These are phyloP conservation scores for Choanephora cucurbitarum DNA, from an alignment of 371 early-diverging fungal genomes.

Conservation along the genomic window DNA sequence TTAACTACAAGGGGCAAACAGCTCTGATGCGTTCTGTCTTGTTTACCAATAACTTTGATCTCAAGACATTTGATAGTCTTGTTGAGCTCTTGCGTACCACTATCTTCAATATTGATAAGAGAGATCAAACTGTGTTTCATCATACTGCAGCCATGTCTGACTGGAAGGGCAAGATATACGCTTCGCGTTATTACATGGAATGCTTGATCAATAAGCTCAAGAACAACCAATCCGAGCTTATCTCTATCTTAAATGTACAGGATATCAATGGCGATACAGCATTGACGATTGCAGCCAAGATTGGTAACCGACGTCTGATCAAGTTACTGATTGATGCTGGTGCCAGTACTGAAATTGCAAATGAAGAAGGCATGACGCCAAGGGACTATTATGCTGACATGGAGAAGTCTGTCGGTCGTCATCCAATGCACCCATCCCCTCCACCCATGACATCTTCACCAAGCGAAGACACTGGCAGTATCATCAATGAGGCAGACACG, in stretches of 20 bases:
- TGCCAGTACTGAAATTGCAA: slow-evolving; percentile 73
- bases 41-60: slow-evolving; percentile 86
- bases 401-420: slow-evolving; percentile 17
- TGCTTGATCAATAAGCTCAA: slow-evolving; percentile 72
- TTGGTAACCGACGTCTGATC: slow-evolving; percentile 71
- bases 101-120: slow-evolving; percentile 77
- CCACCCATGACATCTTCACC: slow-evolving; percentile 2
- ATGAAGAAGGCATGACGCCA: slow-evolving; percentile 68
- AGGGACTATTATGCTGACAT: slow-evolving; percentile 49
- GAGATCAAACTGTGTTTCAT: slow-evolving; percentile 89
- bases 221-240: slow-evolving; percentile 57
- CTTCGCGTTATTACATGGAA: slow-evolving; percentile 88
- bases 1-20: slow-evolving; percentile 87
- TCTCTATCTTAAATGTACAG: slow-evolving; percentile 79
- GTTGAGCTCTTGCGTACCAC: slow-evolving; percentile 77
- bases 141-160: slow-evolving; percentile 85
- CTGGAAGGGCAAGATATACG: slow-evolving; percentile 71
- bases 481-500: slow-evolving; percentile 37
- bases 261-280: slow-evolving; percentile 91
- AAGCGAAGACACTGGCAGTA: slow-evolving; percentile 28
- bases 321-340: slow-evolving; percentile 81
- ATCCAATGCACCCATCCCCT: not conserved
- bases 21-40: slow-evolving; percentile 90
- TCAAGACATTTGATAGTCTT: slow-evolving; percentile 76
- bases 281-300: slow-evolving; percentile 79